These are phyloP conservation scores for Cyclotella choctawhatcheeana DNA, from an alignment of 108 stramenopile genomes.

Conservation along the genomic window DNA sequence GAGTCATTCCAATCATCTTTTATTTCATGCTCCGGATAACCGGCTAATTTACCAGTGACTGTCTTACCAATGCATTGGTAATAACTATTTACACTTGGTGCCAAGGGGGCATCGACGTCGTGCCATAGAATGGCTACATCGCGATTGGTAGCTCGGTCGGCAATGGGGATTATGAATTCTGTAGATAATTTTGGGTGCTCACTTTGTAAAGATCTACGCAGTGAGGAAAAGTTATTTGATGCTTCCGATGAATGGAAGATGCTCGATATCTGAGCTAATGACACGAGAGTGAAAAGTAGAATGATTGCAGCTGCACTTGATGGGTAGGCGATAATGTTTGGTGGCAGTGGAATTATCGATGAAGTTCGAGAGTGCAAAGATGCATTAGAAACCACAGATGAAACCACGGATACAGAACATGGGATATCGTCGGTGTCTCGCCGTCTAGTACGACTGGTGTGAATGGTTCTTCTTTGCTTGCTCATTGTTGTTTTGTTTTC, in stretches of 20 bases:
- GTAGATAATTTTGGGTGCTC: not conserved
- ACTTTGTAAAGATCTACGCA: not conserved
- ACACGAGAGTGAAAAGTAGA: not conserved
- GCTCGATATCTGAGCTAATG: conserved; percentile 2
- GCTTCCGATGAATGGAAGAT: not conserved
- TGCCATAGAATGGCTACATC: conserved; percentile 6
- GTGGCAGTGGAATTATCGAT: too few relatives aligned
- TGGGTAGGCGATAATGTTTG: not conserved
- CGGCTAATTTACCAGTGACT: conserved; percentile 8
- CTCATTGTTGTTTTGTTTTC: too few relatives aligned
- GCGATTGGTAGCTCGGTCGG: not conserved
- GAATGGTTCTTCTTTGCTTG: too few relatives aligned
- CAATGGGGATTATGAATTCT: not conserved
- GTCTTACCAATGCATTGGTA: conserved; percentile 9
- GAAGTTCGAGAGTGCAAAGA: too few relatives aligned
- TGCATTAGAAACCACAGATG: too few relatives aligned
- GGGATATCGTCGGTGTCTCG: not conserved
- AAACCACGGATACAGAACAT: not conserved
- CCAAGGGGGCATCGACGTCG: not conserved
- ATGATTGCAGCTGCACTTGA: not conserved
- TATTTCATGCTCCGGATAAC: not conserved
- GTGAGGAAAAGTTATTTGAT: too few relatives aligned
- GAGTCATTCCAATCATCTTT: conserved; percentile 2
- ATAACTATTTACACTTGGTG: not conserved
- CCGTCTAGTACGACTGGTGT: too few relatives aligned